Conservation (phyloP, 306 rosid genomes). For the Datisca glomerata region DNA sequence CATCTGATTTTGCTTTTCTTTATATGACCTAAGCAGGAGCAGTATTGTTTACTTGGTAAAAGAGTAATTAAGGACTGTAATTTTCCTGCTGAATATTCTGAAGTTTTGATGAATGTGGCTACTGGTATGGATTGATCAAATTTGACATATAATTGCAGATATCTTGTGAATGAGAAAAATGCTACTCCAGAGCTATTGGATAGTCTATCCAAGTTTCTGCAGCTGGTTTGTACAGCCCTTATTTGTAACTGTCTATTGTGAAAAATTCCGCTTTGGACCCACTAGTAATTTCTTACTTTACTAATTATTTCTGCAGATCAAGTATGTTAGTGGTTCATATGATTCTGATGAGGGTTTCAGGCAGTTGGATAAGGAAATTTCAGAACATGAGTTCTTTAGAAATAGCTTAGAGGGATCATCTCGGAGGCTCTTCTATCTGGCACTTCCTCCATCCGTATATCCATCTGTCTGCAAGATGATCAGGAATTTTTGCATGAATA, state of each 20-base stretch:
- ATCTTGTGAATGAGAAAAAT: slow-evolving; percentile 46
- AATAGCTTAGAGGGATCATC: slow-evolving; percentile 49
- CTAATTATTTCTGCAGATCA: slow-evolving; percentile 38
- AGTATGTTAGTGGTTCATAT: slow-evolving; percentile 81
- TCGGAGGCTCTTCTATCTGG: slow-evolving; percentile 90
- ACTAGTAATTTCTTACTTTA: neutral
- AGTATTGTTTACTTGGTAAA: neutral
- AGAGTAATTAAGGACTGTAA: neutral
- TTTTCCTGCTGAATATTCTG: too few species aligned
- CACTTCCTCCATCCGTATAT: slow-evolving; percentile 97
- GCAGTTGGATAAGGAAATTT: slow-evolving; percentile 71
- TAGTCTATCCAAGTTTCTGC: slow-evolving; percentile 50
- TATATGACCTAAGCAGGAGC: neutral
- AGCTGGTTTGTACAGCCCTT: slow-evolving; percentile 52
- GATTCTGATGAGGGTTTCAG: slow-evolving; percentile 68
- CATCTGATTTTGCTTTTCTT: neutral
- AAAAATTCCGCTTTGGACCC: neutral
- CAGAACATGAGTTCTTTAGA: slow-evolving; percentile 44
- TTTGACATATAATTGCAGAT: slow-evolving; percentile 41
- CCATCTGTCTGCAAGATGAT: slow-evolving; percentile 95
- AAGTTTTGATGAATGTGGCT: too few species aligned
- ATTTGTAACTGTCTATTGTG: slow-evolving; percentile 7
- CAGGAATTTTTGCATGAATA: slow-evolving; percentile 65
- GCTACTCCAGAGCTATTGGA: slow-evolving; percentile 37
- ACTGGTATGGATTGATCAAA: slow-evolving; percentile 17